Percentiles rank a stretch among this genome's conserved stretches.
Evolutionary conservation across 768 basidiomycete genomes (phyloP).

Genomic region (Chalciporus sphaerocephalus): DNA sequence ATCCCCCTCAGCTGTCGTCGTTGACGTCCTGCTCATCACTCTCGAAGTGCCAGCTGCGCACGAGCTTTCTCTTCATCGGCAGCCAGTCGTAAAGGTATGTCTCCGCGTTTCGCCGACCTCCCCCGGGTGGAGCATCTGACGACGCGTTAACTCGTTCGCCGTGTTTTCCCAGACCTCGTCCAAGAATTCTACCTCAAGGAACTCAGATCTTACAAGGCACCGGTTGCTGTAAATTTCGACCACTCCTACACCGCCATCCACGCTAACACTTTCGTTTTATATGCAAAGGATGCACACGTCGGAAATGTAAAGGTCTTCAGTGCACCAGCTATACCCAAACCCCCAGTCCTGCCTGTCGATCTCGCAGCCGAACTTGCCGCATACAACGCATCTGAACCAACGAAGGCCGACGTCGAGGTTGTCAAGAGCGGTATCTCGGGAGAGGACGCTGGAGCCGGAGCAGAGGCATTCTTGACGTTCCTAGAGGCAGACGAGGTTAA

Average conservation of each 20-base stretch:
- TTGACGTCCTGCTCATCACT: conserved; percentile 32
- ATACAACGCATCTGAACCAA: conserved; percentile 81
- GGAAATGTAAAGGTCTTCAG: conserved; percentile 81
- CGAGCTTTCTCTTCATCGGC: conserved; percentile 60
- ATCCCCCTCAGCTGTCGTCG: conserved; percentile 2
- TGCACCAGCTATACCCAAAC: conserved; percentile 66
- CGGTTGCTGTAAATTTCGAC: conserved; percentile 53
- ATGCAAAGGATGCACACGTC: conserved; percentile 91
- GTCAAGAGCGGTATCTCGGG: conserved; percentile 26
- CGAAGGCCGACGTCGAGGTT: conserved; percentile 40
- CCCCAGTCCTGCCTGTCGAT: conserved; percentile 74
- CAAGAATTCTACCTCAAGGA: conserved; percentile 91
- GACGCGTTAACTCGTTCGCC: background rate
- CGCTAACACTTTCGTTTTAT: background rate
- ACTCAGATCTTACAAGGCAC: conserved; percentile 85
- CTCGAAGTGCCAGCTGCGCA: conserved; percentile 41
- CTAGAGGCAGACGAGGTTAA: conserved; percentile 80
- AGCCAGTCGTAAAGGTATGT: conserved; percentile 58
- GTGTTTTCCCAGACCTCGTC: conserved; percentile 67
- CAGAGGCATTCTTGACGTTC: conserved; percentile 75
- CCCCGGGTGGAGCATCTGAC: conserved; percentile 2
- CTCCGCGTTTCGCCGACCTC: conserved; percentile 27
- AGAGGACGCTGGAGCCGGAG: conserved; percentile 38
- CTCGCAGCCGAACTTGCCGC: conserved; percentile 84
- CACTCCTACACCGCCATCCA: background rate